Evolutionary conservation across 768 basidiomycete species (phyloP), one percentile per base, ranked within the genome.

Genomic region (Suillus tomentosus): DNA sequence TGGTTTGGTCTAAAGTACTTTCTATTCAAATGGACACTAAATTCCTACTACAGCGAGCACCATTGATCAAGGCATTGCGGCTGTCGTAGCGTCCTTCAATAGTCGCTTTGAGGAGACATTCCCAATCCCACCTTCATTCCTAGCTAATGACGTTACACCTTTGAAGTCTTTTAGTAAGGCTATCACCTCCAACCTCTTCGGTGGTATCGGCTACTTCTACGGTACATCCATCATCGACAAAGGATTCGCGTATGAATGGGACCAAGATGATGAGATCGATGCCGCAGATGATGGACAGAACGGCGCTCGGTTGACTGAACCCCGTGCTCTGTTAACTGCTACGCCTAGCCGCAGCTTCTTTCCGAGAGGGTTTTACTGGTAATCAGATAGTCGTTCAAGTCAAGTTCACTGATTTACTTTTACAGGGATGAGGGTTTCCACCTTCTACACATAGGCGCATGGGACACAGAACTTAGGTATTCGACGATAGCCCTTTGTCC

Each of bases 331-430:
- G 22, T 77, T 97, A 67, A 96, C 96, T 9, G 95, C 94, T 1
- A 99, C 96, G 0, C 96, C 96, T 5, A 96, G 95, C 72, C 84
- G 96, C 42, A 95, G 94, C 68, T 99, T 99, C 81, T 99, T 99
- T 81, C 96, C 96, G 0, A 83, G 96, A 74, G 96, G 96, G 19
- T 99, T 99, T 77, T 99, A 99, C 76, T 99, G 96, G 92, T 92
- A 75, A 60, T 74, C 51, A 56, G n/a, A n/a, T 37, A 62, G 63
- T 31, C 36, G 8, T 3, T 1, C 7, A 56, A n/a, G 14, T 19
- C 40, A 54, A 50, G 36, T 53, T 63, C 42, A 42, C 50, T 55
- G 14, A 34, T 60, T 63, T 31, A 61, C 27, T 22, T 55, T 60
- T 56, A 13, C 70, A 94, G 92, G 96, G 96, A 99, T 75, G 96